Evolutionary conservation across 805 yeast genomes (phyloP).

Genomic region (Cyberlindnera mycetangii): DNA sequence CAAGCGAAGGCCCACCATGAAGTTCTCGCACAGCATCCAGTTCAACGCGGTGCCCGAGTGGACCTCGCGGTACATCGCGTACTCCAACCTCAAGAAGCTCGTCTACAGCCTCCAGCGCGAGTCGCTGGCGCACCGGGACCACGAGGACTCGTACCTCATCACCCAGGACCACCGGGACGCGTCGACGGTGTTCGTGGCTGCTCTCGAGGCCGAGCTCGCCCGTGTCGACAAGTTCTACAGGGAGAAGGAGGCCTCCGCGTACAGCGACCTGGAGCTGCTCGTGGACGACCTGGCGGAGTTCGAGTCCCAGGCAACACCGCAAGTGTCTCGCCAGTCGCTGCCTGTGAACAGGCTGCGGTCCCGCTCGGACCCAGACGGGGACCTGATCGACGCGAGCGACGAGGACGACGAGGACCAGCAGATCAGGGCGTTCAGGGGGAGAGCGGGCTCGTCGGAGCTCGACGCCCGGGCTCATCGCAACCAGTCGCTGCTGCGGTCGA

Average conservation of each 20-base stretch:
- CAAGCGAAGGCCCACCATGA: constrained; percentile 47
- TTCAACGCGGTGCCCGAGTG: constrained; percentile 98
- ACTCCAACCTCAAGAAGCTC: constrained; percentile 80
- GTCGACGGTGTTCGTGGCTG: constrained; percentile 57
- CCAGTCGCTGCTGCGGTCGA: constrained; percentile 17
- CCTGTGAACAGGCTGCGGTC: constrained; percentile 11
- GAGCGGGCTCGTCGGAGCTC: constrained; percentile 24
- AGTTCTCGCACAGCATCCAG: constrained; percentile 91
- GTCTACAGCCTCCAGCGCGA: constrained; percentile 82
- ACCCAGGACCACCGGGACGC: constrained; percentile 43
- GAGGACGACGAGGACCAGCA: constrained; percentile 32
- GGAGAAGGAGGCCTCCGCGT: constrained; percentile 59
- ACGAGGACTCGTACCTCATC: constrained; percentile 29
- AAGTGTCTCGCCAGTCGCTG: background rate
- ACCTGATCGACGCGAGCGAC: constrained; percentile 19
- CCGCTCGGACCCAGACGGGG: constrained; percentile 18
- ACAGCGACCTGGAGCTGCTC: constrained; percentile 51
- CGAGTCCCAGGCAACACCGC: constrained; percentile 32
- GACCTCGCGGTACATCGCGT: constrained; percentile 89
- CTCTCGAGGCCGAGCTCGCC: constrained; percentile 71
- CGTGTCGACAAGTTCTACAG: constrained; percentile 77
- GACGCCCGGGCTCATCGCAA: constrained; percentile 20
- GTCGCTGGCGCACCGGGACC: constrained; percentile 23
- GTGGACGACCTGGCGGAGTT: constrained; percentile 62
- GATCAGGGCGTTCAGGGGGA: constrained; percentile 19